phyloP scores from a whole-genome alignment of 2,329 filamentous ascomycete genomes.

The Trichophyton simii region DNA sequence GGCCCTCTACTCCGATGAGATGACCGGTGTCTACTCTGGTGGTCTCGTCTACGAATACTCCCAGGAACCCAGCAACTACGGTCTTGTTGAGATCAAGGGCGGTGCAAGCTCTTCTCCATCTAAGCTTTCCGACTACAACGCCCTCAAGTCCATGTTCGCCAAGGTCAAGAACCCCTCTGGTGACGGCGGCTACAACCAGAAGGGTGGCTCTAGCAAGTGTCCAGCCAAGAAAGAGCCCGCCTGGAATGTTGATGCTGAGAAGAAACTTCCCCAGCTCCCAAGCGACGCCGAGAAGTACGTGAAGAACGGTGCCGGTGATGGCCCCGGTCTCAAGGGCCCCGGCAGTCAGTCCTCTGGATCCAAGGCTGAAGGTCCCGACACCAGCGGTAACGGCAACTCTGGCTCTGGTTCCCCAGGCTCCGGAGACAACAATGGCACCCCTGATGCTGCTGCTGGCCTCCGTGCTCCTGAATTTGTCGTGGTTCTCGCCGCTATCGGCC shows the following conservation, averaged over 20 bases:
- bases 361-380: slow-evolving; percentile 36
- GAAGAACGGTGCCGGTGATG: slow-evolving; percentile 45
- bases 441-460: slow-evolving; percentile 35
- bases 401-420: not conserved
- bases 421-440: slow-evolving; percentile 20
- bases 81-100: slow-evolving; percentile 57
- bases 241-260: slow-evolving; percentile 44
- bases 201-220: slow-evolving; percentile 42
- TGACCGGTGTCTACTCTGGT: slow-evolving; percentile 86
- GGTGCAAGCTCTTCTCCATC: slow-evolving; percentile 33
- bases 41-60: slow-evolving; percentile 95
- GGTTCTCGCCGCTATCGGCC: slow-evolving; percentile 38
- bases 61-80: slow-evolving; percentile 63
- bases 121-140: slow-evolving; percentile 51
- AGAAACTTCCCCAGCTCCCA: slow-evolving; percentile 45
- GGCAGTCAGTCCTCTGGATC: slow-evolving; percentile 47
- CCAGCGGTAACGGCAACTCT: slow-evolving; percentile 23
- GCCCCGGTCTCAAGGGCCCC: slow-evolving; percentile 41
- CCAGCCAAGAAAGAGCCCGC: slow-evolving; percentile 39
- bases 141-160: slow-evolving; percentile 40
- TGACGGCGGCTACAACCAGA: slow-evolving; percentile 48
- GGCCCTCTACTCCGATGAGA: slow-evolving; percentile 67
- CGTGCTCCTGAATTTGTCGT: slow-evolving; percentile 35
- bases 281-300: slow-evolving; percentile 44
- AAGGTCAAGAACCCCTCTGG: slow-evolving; percentile 41